A percentile compares a stretch with the other conserved stretches of the same genome.
phyloP scores from a whole-genome alignment of 2,329 filamentous ascomycete species.

The Aspergillus floridensis region DNA sequence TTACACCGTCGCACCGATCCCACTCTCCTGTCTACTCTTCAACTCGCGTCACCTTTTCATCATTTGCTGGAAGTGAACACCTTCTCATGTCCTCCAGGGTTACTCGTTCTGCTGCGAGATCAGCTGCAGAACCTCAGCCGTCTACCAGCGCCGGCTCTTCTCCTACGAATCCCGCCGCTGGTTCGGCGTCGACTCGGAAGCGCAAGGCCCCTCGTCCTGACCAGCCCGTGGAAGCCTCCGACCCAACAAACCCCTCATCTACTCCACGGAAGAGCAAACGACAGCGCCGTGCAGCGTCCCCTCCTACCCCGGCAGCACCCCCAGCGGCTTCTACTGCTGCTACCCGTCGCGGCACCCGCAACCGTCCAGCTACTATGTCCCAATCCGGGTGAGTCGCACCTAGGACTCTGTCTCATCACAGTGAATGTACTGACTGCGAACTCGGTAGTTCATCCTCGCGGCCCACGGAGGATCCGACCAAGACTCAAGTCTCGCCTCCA shows the following conservation, averaged over 20 bases:
- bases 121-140: constrained; percentile 64
- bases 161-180: constrained; percentile 42
- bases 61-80: constrained; percentile 29
- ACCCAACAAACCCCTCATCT: constrained; percentile 30
- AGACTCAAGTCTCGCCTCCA: constrained; percentile 54
- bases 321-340: constrained; percentile 24
- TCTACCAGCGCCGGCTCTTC: constrained; percentile 41
- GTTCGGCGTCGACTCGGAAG: constrained; percentile 62
- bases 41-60: constrained; percentile 7
- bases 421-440: constrained; percentile 18
- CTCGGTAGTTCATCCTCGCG: constrained; percentile 58
- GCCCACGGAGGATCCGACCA: constrained; percentile 62
- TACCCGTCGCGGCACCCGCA: constrained; percentile 43
- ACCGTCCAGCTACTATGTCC: constrained; percentile 38
- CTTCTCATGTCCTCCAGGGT: constrained; percentile 95
- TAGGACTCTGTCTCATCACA: constrained; percentile 14
- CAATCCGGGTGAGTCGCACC: constrained; percentile 39
- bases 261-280: constrained; percentile 65
- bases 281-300: constrained; percentile 60
- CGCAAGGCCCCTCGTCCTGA: constrained; percentile 66
- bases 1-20: not conserved
- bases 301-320: constrained; percentile 35
- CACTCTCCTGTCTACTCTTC: constrained; percentile 10
- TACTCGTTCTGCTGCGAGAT: constrained; percentile 90
- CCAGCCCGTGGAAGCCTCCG: constrained; percentile 37